Conservation (phyloP, 208 protist species). For the Naegleria lovaniensis region DNA sequence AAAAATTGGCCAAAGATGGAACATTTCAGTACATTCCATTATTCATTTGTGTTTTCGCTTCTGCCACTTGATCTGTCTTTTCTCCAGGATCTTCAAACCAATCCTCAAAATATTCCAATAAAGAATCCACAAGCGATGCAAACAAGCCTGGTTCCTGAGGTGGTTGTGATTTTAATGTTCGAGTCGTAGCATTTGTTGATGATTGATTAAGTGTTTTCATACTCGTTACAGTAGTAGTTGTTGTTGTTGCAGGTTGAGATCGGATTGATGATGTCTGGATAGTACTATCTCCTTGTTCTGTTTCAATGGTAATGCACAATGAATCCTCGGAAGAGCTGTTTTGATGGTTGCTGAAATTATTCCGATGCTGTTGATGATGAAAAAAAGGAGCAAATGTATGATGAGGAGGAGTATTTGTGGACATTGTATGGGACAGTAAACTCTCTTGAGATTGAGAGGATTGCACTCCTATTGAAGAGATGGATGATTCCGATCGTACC, state of each 20-base stretch:
- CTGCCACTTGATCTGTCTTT: not conserved
- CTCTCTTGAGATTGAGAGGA: not conserved
- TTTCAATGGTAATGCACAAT: not conserved
- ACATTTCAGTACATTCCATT: not conserved
- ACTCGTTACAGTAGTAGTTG: too few relatives aligned
- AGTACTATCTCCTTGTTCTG: not conserved
- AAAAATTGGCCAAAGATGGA: too few relatives aligned
- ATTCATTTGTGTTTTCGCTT: not conserved
- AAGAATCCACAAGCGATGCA: not conserved
- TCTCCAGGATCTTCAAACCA: not conserved
- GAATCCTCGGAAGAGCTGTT: not conserved
- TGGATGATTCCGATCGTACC: not conserved
- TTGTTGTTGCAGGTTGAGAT: not conserved
- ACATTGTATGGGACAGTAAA: too few relatives aligned
- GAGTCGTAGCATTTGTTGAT: too few relatives aligned
- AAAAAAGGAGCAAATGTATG: not conserved
- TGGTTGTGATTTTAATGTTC: too few relatives aligned
- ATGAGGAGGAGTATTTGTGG: too few relatives aligned
- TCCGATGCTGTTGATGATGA: not conserved
- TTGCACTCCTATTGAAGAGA: not conserved
- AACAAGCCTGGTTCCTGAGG: not conserved
- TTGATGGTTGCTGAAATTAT: not conserved
- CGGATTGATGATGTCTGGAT: too few relatives aligned
- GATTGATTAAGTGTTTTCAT: too few relatives aligned
- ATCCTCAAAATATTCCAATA: not conserved